Conservation (phyloP, 176 grass and related monocot species). For the Zoysia pacifica region DNA sequence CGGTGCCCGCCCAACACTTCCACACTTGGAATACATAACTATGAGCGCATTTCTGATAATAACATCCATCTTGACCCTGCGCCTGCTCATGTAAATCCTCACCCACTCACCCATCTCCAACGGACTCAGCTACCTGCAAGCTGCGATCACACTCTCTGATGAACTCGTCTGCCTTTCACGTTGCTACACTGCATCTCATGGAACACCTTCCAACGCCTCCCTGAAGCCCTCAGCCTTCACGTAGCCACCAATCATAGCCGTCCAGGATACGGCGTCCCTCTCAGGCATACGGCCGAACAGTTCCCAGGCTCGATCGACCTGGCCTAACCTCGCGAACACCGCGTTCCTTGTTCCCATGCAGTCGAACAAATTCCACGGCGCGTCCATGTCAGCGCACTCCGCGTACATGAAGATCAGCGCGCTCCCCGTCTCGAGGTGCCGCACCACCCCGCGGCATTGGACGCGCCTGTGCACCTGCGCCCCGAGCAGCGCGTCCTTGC, state of each 20-base stretch:
- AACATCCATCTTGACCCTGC: slow-evolving; percentile 57
- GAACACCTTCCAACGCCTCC: slow-evolving; percentile 72
- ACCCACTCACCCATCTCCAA: slow-evolving; percentile 77
- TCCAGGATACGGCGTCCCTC: slow-evolving; percentile 65
- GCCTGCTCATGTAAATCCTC: slow-evolving; percentile 67
- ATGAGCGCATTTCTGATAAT: slow-evolving; percentile 66
- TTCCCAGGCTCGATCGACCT: slow-evolving; percentile 50
- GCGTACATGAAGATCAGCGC: slow-evolving; percentile 71
- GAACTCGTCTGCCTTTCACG: slow-evolving; percentile 53
- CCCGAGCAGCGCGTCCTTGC: slow-evolving; percentile 49
- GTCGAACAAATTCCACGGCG: slow-evolving; percentile 59
- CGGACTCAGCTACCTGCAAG: slow-evolving; percentile 75
- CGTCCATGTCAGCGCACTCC: slow-evolving; percentile 59
- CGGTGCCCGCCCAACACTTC: slow-evolving; percentile 44
- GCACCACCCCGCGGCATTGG: slow-evolving; percentile 34
- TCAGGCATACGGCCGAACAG: slow-evolving; percentile 76
- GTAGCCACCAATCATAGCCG: slow-evolving; percentile 74
- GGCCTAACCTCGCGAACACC: slow-evolving; percentile 43
- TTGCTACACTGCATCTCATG: slow-evolving; percentile 53
- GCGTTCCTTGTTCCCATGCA: slow-evolving; percentile 48
- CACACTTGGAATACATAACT: slow-evolving; percentile 85
- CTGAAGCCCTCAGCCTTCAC: slow-evolving; percentile 50
- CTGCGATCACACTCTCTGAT: slow-evolving; percentile 61
- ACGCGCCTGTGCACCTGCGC: slow-evolving; percentile 59
- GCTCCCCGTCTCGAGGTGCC: slow-evolving; percentile 66